These are phyloP conservation scores for Musa balbisiana DNA, from an alignment of 202 grass and related monocot species.

Conservation along the genomic window DNA sequence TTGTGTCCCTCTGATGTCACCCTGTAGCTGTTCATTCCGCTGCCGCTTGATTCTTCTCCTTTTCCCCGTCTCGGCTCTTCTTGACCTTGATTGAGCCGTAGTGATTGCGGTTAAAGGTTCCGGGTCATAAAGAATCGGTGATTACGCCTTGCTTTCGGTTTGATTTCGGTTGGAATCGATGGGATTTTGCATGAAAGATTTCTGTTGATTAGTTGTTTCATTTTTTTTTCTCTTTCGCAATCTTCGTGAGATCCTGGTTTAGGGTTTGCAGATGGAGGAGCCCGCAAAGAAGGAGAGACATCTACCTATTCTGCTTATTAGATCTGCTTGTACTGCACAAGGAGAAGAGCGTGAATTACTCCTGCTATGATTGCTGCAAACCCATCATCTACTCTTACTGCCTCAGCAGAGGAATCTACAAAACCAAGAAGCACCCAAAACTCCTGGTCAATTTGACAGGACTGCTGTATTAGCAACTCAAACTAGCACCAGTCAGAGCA, in stretches of 20 bases:
- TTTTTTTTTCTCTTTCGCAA: not conserved
- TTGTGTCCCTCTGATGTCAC: not conserved
- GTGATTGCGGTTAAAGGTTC: not conserved
- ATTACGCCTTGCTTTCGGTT: not conserved
- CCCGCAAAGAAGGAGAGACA: not conserved
- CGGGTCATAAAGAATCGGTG: not conserved
- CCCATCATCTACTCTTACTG: slow-evolving; percentile 29
- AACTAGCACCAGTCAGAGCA: slow-evolving; percentile 26
- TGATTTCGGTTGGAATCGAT: not conserved
- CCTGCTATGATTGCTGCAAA: slow-evolving; percentile 29
- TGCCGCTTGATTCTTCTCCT: too few relatives aligned
- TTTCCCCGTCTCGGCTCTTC: not conserved
- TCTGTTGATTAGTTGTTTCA: not conserved
- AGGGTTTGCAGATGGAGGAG: slow-evolving; percentile 5
- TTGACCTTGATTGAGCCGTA: not conserved
- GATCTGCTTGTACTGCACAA: slow-evolving; percentile 41
- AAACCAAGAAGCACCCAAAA: slow-evolving; percentile 32
- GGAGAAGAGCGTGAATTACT: slow-evolving; percentile 35
- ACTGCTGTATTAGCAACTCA: slow-evolving; percentile 45
- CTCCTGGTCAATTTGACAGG: slow-evolving; percentile 47
- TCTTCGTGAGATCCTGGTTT: not conserved
- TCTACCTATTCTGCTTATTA: slow-evolving; percentile 29
- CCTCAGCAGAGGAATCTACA: slow-evolving; percentile 33
- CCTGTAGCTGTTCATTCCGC: not conserved
- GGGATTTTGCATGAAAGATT: not conserved